These are phyloP conservation scores for Pseudocercospora fuligena DNA, from an alignment of 2,329 filamentous ascomycete genomes.

Conservation along the genomic window DNA sequence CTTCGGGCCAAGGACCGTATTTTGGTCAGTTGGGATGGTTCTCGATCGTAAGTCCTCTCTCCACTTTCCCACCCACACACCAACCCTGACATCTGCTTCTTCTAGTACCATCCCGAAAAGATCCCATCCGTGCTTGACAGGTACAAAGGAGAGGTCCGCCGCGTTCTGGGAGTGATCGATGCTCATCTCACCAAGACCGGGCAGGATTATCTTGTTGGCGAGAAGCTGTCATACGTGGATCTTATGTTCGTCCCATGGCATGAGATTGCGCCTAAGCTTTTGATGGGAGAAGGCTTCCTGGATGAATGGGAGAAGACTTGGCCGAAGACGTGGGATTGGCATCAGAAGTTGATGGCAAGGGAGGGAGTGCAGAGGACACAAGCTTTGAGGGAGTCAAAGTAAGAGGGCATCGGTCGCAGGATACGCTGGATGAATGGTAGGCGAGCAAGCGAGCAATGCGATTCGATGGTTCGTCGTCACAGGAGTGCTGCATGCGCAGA, in stretches of 20 bases:
- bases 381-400: constrained; percentile 29
- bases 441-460: too few relatives aligned
- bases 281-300: constrained; percentile 34
- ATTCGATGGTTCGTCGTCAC: too few relatives aligned
- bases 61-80: neutral
- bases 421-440: neutral
- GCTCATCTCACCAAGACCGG: constrained; percentile 40
- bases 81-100: too few relatives aligned
- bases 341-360: constrained; percentile 36
- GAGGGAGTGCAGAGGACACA: constrained; percentile 37
- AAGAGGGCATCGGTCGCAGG: neutral
- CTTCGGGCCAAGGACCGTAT: constrained; percentile 43
- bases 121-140: constrained; percentile 47
- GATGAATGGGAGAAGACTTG: constrained; percentile 37
- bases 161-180: constrained; percentile 53
- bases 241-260: constrained; percentile 49
- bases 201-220: constrained; percentile 48
- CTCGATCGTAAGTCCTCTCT: constrained; percentile 16
- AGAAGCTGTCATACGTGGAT: constrained; percentile 50
- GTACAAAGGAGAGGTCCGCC: constrained; percentile 51
- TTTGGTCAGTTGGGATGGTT: constrained; percentile 54
- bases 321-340: constrained; percentile 38
- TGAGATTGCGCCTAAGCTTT: constrained; percentile 36
- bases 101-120: constrained; percentile 48
- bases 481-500: neutral